Conservation (phyloP, 2,329 filamentous ascomycete genomes). For the Fusarium torulosum region DNA sequence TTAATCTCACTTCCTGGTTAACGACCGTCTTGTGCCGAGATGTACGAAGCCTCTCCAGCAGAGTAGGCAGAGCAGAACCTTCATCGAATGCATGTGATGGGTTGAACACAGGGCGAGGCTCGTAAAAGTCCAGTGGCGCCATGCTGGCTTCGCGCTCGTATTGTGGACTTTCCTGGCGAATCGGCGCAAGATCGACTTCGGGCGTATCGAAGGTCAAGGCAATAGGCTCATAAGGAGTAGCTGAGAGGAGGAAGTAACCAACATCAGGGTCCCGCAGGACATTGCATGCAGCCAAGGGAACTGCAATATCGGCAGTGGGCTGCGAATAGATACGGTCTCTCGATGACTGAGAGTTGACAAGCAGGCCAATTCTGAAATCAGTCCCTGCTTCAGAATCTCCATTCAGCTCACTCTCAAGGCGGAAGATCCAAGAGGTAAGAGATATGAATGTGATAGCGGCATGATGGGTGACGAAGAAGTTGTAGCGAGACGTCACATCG, state of each 20-base stretch:
- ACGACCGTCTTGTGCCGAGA: conserved; percentile 71
- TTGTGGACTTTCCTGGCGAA: conserved; percentile 58
- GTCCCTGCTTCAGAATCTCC: conserved; percentile 68
- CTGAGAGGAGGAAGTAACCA: conserved; percentile 72
- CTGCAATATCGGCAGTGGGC: conserved; percentile 58
- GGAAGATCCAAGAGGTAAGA: conserved; percentile 72
- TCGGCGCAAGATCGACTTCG: conserved; percentile 62
- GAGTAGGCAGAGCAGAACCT: conserved; percentile 65
- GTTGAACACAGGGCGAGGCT: conserved; percentile 75
- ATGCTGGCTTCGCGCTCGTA: conserved; percentile 59
- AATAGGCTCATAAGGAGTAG: conserved; percentile 69
- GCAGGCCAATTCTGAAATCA: conserved; percentile 71
- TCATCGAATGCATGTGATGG: conserved; percentile 71
- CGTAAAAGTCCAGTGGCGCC: conserved; percentile 65
- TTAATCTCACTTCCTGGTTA: conserved; percentile 76
- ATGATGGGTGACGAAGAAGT: conserved; percentile 72
- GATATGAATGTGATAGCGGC: conserved; percentile 71
- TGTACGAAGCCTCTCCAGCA: conserved; percentile 69
- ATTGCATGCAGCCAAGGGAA: conserved; percentile 66
- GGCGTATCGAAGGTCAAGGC: conserved; percentile 71
- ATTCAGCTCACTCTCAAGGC: conserved; percentile 71
- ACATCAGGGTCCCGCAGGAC: conserved; percentile 71
- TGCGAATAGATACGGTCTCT: conserved; percentile 70
- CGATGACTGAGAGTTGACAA: conserved; percentile 69
- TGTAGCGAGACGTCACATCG: conserved; percentile 72